Base-by-base conservation (phyloP, 2,329 filamentous ascomycete species). In the Ceratocystiopsis minuta region DNA sequence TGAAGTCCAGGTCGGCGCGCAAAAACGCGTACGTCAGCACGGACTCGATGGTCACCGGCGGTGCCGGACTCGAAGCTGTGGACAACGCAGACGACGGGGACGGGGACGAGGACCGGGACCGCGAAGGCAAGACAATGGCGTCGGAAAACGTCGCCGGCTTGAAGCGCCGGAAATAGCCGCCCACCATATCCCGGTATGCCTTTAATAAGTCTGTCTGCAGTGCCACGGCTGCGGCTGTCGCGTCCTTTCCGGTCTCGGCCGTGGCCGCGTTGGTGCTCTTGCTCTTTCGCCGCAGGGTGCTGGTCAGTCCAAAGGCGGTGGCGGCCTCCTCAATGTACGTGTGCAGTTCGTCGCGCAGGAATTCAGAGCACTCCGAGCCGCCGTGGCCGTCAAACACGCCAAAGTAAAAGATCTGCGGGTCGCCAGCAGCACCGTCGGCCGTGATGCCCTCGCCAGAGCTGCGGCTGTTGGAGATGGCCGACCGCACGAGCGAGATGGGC, bases 391-490 rank as follows among this genome's bases (percentile, higher is more conserved):
- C 90, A 54, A 96, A 98, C 1, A 96, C 78, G 1, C 75, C 87
- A 67, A 95, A 98, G 59, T 96, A 98, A 60, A 98, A 98, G 32
- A 96, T 79, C 56, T 96, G 88, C 1, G 88, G 88, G 55, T 96
- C 88, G 3, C 88, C 88, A 7, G 36, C 40, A 2, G 81, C 75
- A 49, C 78, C 81, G 44, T 83, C 81, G 6, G 84, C 83, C 11
- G 68, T 74, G 18, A 72, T 83, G 39, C 71, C 76, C 59, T 75
- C 75, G 47, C 65, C 71, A 18, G 61, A 58, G 35, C 60, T 65
- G 49, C 66, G 67, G 35, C 61, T 66, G 51, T 66, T 68, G 39
- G 58, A 61, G 41, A 68, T 61, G 38, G 59, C 55, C 45, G 52
- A 62, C 38, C 63, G 56, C 20, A 64, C 61, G 36, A 70, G 52